Conservation (phyloP, 1,284 basidiomycete genomes). For the Leccinum fallax region DNA sequence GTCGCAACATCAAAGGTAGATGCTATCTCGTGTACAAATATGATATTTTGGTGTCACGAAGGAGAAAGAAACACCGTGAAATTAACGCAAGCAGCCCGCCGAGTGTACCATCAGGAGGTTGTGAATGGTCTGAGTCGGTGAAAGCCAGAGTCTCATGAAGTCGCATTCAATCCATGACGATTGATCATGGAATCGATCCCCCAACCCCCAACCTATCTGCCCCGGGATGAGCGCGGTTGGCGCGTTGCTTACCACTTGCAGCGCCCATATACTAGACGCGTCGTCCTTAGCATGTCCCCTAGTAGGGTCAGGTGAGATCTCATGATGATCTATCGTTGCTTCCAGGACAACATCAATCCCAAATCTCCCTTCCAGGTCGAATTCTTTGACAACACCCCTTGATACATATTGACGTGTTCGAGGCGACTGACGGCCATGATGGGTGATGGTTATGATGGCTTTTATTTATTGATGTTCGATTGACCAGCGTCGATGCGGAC, state of each 20-base stretch:
- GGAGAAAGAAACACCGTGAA: background rate
- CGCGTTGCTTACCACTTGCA: background rate
- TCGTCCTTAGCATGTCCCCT: background rate
- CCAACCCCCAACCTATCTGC: background rate
- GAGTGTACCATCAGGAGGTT: background rate
- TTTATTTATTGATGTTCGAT: conserved; percentile 1
- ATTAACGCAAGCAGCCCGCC: background rate
- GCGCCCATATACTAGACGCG: background rate
- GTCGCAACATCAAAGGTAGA: background rate
- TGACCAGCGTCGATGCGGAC: background rate
- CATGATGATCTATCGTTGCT: background rate
- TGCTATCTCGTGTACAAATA: background rate
- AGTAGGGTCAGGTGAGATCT: background rate
- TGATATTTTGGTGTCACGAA: background rate
- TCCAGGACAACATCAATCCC: background rate
- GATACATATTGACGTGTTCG: background rate
- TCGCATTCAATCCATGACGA: background rate
- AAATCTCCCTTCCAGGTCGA: background rate
- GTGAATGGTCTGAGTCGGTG: background rate
- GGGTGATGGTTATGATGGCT: background rate
- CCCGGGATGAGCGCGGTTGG: background rate
- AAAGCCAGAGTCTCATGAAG: background rate
- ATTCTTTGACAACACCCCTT: background rate
- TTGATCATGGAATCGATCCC: background rate
- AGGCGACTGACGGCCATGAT: background rate